These are phyloP conservation scores for Royoungia palumana DNA, from an alignment of 768 basidiomycete genomes.

Conservation along the genomic window DNA sequence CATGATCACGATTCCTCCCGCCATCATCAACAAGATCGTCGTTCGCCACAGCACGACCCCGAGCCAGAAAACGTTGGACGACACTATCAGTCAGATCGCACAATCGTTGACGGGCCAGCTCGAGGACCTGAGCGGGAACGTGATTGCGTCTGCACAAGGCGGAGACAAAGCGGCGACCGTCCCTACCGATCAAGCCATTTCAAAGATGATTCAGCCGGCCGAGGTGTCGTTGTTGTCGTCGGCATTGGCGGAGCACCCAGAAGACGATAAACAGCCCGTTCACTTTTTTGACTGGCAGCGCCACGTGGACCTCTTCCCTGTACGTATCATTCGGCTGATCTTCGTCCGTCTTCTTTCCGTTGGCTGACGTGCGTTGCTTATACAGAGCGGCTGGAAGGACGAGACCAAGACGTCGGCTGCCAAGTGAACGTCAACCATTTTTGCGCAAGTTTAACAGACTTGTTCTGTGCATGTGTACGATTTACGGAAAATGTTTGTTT, in stretches of 20 bases:
- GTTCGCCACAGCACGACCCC: slow-evolving; percentile 4
- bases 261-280: slow-evolving; percentile 14
- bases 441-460: no score
- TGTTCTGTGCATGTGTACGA: no score
- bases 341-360: no score
- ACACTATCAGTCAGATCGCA: slow-evolving; percentile 11
- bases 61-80: slow-evolving; percentile 10
- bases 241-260: slow-evolving; percentile 19
- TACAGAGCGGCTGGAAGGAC: no score
- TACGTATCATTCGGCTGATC: no score
- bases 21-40: slow-evolving; percentile 22
- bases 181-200: neutral
- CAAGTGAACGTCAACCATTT: no score
- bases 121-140: slow-evolving; percentile 11
- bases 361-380: no score
- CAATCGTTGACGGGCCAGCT: slow-evolving; percentile 15
- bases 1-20: slow-evolving; percentile 21
- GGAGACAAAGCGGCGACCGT: slow-evolving; percentile 1
- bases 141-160: slow-evolving; percentile 20
- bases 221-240: slow-evolving; percentile 22
- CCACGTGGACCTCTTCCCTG: slow-evolving; percentile 19
- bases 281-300: slow-evolving; percentile 23
- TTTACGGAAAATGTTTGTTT: no score
- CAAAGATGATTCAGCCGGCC: slow-evolving; percentile 14
- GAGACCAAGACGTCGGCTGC: no score